phyloP scores from a whole-genome alignment of 2,329 filamentous ascomycete species.

The Fusarium phyllophilum region DNA sequence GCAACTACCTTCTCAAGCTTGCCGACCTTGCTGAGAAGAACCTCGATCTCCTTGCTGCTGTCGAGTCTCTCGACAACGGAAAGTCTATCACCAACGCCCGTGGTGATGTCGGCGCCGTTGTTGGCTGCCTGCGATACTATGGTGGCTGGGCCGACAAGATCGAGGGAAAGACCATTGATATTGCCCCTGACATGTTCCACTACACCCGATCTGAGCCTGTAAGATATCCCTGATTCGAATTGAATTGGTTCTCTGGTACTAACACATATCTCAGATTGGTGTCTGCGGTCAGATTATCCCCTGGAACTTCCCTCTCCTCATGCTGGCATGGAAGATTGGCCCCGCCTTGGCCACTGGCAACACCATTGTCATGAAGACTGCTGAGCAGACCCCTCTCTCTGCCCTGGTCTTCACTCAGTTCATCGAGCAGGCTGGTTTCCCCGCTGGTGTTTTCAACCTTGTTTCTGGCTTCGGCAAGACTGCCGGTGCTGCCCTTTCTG shows the following conservation, averaged over 20 bases:
- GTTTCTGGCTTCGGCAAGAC: conserved; percentile 81
- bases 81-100: conserved; percentile 82
- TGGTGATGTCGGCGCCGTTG: conserved; percentile 75
- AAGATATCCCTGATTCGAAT: conserved; percentile 42
- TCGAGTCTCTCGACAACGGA: conserved; percentile 90
- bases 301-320: conserved; percentile 87
- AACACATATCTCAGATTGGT: conserved; percentile 59
- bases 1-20: conserved; percentile 76
- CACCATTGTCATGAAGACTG: conserved; percentile 77
- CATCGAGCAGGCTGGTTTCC: conserved; percentile 81
- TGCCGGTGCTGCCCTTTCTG: conserved; percentile 79
- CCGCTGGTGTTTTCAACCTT: conserved; percentile 80
- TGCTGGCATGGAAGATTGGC: conserved; percentile 85
- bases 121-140: conserved; percentile 76
- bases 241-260: neutral
- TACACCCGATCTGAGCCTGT: conserved; percentile 82
- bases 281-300: conserved; percentile 90
- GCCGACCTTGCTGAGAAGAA: conserved; percentile 85
- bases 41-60: conserved; percentile 76
- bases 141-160: conserved; percentile 94
- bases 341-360: conserved; percentile 79
- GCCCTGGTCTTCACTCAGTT: conserved; percentile 72
- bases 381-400: conserved; percentile 80
- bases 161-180: conserved; percentile 86
- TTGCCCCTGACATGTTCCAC: conserved; percentile 80